Percentiles rank a stretch among this genome's conserved stretches.
phyloP scores from a whole-genome alignment of 192 early-diverging fungal genomes.

The Chytriomyces sp. region DNA sequence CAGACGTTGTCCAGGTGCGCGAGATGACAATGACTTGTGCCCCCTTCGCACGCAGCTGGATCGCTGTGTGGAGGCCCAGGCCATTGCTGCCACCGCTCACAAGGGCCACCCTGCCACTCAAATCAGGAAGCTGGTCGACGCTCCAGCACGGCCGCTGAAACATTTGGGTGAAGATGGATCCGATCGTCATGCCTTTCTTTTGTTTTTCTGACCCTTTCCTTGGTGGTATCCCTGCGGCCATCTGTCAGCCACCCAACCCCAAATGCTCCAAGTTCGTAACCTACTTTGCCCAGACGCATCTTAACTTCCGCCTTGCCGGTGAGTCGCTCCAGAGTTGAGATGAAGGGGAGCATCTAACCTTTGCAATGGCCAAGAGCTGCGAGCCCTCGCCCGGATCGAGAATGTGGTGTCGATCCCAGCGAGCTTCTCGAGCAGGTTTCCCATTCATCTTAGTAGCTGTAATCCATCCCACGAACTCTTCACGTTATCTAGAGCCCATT shows the following conservation, averaged over 20 bases:
- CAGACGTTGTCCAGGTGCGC: no score
- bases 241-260: neutral
- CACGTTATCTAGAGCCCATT: constrained; percentile 65
- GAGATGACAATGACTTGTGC: neutral
- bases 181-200: constrained; percentile 4
- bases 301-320: constrained; percentile 56
- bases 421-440: constrained; percentile 66
- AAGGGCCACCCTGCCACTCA: constrained; percentile 10
- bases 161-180: constrained; percentile 6
- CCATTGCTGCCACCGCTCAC: neutral
- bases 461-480: neutral
- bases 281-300: constrained; percentile 48
- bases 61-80: neutral
- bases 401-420: constrained; percentile 66
- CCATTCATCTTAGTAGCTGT: neutral
- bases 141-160: neutral
- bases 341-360: neutral
- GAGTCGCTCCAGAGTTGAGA: neutral
- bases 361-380: constrained; percentile 67
- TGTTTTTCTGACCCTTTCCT: neutral
- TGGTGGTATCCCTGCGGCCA: neutral
- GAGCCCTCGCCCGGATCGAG: constrained; percentile 78
- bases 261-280: constrained; percentile 37
- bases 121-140: neutral
- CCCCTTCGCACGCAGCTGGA: neutral